Conservation (phyloP, 108 stramenopile species). For the Pseudonitzschia pungens region DNA sequence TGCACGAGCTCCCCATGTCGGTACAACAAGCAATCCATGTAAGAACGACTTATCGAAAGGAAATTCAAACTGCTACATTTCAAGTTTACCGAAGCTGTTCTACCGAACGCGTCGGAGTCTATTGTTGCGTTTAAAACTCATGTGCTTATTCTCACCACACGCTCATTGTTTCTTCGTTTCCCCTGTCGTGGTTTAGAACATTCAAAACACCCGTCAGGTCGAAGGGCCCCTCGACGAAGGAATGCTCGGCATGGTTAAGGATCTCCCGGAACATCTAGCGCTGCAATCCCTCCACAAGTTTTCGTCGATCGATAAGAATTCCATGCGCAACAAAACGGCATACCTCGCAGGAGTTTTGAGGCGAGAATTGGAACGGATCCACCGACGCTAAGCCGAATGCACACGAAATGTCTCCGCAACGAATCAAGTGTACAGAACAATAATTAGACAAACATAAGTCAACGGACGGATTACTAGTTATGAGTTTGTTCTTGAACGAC, state of each 20-base stretch:
- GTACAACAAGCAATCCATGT: conserved; percentile 74
- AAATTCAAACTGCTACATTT: background rate
- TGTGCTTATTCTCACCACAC: no score
- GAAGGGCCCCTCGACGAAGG: conserved; percentile 58
- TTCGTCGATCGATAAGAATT: conserved; percentile 56
- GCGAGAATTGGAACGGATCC: conserved; percentile 62
- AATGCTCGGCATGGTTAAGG: conserved; percentile 70
- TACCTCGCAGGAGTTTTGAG: conserved; percentile 75
- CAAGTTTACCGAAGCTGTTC: background rate
- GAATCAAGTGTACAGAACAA: no score
- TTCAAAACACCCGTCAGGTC: conserved; percentile 70
- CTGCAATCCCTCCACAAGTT: conserved; percentile 66
- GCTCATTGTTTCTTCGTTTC: background rate
- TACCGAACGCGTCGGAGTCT: background rate
- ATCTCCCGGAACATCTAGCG: conserved; percentile 67
- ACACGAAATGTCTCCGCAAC: background rate
- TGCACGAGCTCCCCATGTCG: conserved; percentile 53
- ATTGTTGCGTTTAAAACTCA: no score
- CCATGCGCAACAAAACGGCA: conserved; percentile 72
- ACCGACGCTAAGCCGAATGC: conserved; percentile 41
- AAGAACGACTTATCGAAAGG: conserved; percentile 16
- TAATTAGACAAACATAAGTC: no score
- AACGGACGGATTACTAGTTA: no score
- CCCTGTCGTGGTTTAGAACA: conserved; percentile 59
- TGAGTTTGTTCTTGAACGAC: no score